Conservation (phyloP, 2,329 filamentous ascomycete genomes). For the Neofusicoccum cordaticola region DNA sequence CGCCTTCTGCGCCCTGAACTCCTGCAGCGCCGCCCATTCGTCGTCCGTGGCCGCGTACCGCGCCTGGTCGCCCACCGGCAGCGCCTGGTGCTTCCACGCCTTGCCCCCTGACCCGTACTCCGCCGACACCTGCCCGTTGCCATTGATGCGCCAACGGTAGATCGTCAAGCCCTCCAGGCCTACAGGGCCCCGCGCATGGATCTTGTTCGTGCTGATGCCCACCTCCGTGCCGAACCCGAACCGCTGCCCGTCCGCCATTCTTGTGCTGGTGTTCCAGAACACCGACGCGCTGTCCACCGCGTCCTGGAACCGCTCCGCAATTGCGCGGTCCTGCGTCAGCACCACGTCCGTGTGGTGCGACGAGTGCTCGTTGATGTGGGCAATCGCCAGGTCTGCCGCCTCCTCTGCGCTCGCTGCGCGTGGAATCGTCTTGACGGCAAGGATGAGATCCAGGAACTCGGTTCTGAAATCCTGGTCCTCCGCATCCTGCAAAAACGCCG, state of each 20-base stretch:
- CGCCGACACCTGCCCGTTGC: conserved; percentile 75
- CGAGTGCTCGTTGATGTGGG: conserved; percentile 87
- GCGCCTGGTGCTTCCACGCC: conserved; percentile 55
- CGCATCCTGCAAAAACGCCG: conserved; percentile 59
- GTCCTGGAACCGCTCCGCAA: conserved; percentile 79
- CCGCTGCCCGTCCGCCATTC: conserved; percentile 93
- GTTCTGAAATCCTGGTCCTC: conserved; percentile 74
- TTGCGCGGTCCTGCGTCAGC: conserved; percentile 64
- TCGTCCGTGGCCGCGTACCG: conserved; percentile 28
- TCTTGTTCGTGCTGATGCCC: conserved; percentile 98
- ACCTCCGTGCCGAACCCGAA: conserved; percentile 98
- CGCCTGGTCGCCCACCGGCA: conserved; percentile 37
- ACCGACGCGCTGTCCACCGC: conserved; percentile 85
- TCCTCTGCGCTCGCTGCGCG: conserved; percentile 20
- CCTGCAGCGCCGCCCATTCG: conserved; percentile 24
- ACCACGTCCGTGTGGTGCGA: conserved; percentile 95
- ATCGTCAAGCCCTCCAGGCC: conserved; percentile 93
- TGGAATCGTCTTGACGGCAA: conserved; percentile 79
- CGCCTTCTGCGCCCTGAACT: conserved; percentile 27
- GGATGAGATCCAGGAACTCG: conserved; percentile 80
- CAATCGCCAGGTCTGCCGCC: conserved; percentile 66
- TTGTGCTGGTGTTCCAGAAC: conserved; percentile 94
- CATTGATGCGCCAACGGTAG: conserved; percentile 91
- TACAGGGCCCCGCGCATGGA: conserved; percentile 89
- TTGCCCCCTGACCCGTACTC: conserved; percentile 63